Percentiles rank a stretch among this genome's conserved stretches.
Conservation (phyloP, 192 early-diverging fungal genomes). For the Coemansia sp. region DNA sequence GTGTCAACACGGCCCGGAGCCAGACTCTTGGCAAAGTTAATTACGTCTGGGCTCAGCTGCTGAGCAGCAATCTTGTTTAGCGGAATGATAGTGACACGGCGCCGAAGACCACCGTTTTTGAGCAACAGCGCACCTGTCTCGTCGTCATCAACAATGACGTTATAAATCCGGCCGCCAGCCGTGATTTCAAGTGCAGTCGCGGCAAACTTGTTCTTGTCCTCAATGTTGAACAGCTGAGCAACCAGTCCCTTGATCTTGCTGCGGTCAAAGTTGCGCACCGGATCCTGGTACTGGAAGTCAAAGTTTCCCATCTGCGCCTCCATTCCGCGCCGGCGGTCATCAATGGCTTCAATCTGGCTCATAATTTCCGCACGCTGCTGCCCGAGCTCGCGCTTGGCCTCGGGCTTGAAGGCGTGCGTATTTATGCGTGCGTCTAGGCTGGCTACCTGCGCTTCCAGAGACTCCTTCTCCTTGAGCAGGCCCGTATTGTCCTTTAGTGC, state of each 20-base stretch:
- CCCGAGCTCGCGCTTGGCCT: constrained; percentile 39
- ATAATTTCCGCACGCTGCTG: constrained; percentile 32
- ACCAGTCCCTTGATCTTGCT: constrained; percentile 90
- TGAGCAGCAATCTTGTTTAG: constrained; percentile 86
- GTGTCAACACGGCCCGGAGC: constrained; percentile 87
- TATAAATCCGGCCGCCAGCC: constrained; percentile 91
- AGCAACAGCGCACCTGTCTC: constrained; percentile 77
- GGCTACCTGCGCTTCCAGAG: constrained; percentile 26
- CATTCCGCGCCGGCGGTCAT: constrained; percentile 42
- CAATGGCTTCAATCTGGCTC: constrained; percentile 36
- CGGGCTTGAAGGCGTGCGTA: constrained; percentile 29
- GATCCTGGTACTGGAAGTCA: constrained; percentile 83
- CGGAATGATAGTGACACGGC: constrained; percentile 88
- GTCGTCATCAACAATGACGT: constrained; percentile 94
- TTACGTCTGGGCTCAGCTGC: constrained; percentile 36
- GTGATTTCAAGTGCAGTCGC: constrained; percentile 89
- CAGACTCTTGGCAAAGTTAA: constrained; percentile 71
- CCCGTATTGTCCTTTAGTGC: constrained; percentile 70
- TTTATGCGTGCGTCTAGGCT: constrained; percentile 20
- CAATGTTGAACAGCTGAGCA: constrained; percentile 82
- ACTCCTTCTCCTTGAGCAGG: constrained; percentile 51
- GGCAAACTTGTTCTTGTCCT: constrained; percentile 62
- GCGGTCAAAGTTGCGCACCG: constrained; percentile 84
- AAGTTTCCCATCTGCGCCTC: constrained; percentile 59
- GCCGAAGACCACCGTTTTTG: constrained; percentile 71